Conservation (phyloP, 2,329 filamentous ascomycete species). For the Blumeriella jaapii region DNA sequence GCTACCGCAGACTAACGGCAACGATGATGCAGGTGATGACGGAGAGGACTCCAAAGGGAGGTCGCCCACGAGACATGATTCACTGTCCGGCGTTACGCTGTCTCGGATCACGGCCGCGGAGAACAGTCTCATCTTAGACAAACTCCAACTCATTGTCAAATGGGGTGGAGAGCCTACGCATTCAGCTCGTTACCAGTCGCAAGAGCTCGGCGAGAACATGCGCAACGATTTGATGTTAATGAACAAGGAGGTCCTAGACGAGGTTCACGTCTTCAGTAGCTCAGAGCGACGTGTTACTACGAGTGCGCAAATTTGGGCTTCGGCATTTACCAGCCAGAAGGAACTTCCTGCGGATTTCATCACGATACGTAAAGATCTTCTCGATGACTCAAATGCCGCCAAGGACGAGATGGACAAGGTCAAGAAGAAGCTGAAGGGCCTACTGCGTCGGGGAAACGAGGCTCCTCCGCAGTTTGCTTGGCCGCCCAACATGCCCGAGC, state of each 20-base stretch:
- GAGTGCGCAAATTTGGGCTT: slow-evolving; percentile 92
- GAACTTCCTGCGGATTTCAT: slow-evolving; percentile 80
- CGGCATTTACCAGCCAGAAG: slow-evolving; percentile 77
- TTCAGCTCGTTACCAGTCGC: slow-evolving; percentile 88
- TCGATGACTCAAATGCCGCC: slow-evolving; percentile 95
- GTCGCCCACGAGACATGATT: slow-evolving; percentile 60
- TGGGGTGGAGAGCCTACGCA: slow-evolving; percentile 98
- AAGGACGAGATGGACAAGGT: slow-evolving; percentile 99
- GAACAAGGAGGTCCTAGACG: slow-evolving; percentile 83
- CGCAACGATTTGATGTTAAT: slow-evolving; percentile 86
- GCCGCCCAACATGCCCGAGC: slow-evolving; percentile 90
- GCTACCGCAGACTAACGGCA: not conserved
- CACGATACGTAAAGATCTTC: slow-evolving; percentile 79
- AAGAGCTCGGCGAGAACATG: slow-evolving; percentile 92
- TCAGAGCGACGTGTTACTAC: slow-evolving; percentile 91
- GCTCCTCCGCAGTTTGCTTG: slow-evolving; percentile 96
- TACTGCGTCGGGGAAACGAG: slow-evolving; percentile 84
- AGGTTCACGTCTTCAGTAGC: slow-evolving; percentile 91
- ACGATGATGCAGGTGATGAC: slow-evolving; percentile 7
- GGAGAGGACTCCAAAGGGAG: slow-evolving; percentile 29
- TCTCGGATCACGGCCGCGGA: slow-evolving; percentile 90
- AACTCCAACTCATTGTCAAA: slow-evolving; percentile 94
- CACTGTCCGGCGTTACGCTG: slow-evolving; percentile 79
- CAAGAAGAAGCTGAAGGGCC: slow-evolving; percentile 95
- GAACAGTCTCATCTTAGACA: slow-evolving; percentile 86